These are phyloP conservation scores for Allium sativum DNA, from an alignment of 106 monocot genomes.

Conservation along the genomic window DNA sequence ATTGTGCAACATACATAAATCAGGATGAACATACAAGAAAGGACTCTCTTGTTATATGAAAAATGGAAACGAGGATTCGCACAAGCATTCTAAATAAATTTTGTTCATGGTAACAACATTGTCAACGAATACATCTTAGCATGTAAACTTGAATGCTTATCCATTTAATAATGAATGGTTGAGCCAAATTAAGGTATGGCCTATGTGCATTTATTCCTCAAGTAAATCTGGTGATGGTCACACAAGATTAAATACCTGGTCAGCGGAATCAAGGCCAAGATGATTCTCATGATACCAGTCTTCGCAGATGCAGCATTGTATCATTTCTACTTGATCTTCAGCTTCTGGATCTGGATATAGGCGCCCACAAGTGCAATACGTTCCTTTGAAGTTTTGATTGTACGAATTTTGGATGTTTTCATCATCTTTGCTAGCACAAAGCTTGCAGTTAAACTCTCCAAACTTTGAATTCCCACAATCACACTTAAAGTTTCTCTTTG, in stretches of 20 bases:
- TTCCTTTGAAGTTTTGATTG: conserved; percentile 89
- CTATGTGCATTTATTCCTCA: too few species aligned
- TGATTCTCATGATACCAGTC: conserved; percentile 98
- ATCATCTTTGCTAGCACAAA: conserved; percentile 55
- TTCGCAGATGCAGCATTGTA: conserved; percentile 95
- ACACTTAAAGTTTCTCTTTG: conserved; percentile 88
- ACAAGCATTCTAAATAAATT: too few species aligned
- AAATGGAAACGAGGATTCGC: too few species aligned
- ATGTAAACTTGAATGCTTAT: too few species aligned
- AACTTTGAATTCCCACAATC: conserved; percentile 99
- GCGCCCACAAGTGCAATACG: conserved; percentile 75
- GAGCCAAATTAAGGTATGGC: too few species aligned
- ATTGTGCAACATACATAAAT: too few species aligned
- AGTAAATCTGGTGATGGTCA: too few species aligned
- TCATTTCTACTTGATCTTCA: conserved; percentile 85
- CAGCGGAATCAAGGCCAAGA: conserved; percentile 57
- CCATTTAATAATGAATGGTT: too few species aligned
- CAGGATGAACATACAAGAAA: too few species aligned
- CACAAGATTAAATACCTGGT: conserved; percentile 33
- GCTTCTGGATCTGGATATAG: conserved; percentile 92
- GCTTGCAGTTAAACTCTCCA: conserved; percentile 56
- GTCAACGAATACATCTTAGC: too few species aligned
- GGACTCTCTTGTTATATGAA: too few species aligned
- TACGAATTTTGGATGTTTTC: conserved; percentile 68
- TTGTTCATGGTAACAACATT: too few species aligned